Base-by-base conservation (phyloP, 352 stramenopile species). In the Thalassiosira hispida region DNA sequence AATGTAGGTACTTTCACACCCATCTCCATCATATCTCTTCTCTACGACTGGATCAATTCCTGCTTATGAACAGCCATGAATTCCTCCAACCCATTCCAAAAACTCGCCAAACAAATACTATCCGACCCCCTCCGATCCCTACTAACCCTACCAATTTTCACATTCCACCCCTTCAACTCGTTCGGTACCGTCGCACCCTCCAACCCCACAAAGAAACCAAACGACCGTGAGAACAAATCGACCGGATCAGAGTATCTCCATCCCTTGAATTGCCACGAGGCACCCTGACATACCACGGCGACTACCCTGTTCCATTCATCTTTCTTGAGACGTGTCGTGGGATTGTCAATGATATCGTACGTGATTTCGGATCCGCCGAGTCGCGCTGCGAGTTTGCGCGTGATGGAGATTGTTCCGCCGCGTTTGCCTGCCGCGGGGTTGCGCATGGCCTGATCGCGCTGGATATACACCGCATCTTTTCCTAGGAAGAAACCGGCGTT, bases 321-420 rank as follows among this genome's bases (percentile, higher is more conserved):
- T 6, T 73, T 62, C 27, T 87, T 82, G 18, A 90, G 76, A 53
- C 73, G 76, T 12, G 56, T 73, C n/a, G 66, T 78, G 11, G 88
- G 88, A 79, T 92, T 93, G 64, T 93, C 86, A 46, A 94, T 89
- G 16, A 94, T 79, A 61, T 94, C 86, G 49, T 90, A 94, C 25
- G 88, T 83, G 7, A 92, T 77, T 27, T 75, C 65, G 11, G 77
- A 75, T 31, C 80, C 81, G 11, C 77, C 84, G 12, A 84, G 76
- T 35, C 79, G 82, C 14, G 74, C 12, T 7, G 44, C 60, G 8
- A 92, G 38, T 23, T 84, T 83, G 16, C 79, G 79, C 20, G 66
- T 77, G 59, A 92, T 85, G 2, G 56, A 68, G 2, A 83, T 71
- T 4, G 67, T 79, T 1, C 47, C 53, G 31, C 76, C 68, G 4